A percentile compares a stretch with the other conserved stretches of the same genome.
These are phyloP conservation scores for Neofusicoccum kwambonambiense DNA, from an alignment of 2,329 filamentous ascomycete genomes.

Conservation along the genomic window DNA sequence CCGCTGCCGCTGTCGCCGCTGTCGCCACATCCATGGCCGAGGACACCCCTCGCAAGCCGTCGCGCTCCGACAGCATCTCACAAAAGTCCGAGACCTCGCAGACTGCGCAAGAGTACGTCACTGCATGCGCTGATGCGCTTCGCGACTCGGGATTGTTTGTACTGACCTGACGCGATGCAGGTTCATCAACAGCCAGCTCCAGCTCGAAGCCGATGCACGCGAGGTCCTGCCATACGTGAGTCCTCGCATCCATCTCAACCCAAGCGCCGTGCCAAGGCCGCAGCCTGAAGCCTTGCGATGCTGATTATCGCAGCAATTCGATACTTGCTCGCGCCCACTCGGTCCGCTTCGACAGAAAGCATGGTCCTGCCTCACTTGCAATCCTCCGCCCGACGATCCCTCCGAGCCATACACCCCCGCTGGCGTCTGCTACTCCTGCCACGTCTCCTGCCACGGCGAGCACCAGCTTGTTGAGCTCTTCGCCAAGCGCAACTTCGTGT, in stretches of 20 bases:
- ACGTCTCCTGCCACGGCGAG: constrained; percentile 93
- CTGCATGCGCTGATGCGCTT: not conserved
- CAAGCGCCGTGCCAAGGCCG: constrained; percentile 12
- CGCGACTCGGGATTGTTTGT: constrained; percentile 21
- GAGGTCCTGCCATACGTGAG: constrained; percentile 90
- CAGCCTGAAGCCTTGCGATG: not conserved
- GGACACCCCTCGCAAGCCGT: not conserved
- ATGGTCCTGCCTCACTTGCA: constrained; percentile 93
- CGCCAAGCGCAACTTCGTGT: constrained; percentile 90
- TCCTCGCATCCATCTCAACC: not conserved
- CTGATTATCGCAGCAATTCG: constrained; percentile 68
- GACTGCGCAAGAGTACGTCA: constrained; percentile 50
- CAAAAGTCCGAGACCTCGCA: constrained; percentile 53
- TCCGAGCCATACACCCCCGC: constrained; percentile 68
- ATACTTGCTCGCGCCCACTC: constrained; percentile 86
- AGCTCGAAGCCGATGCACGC: constrained; percentile 89
- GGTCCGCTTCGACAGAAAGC: constrained; percentile 83
- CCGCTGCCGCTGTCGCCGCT: not conserved
- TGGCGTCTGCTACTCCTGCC: constrained; percentile 94
- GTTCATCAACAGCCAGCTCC: constrained; percentile 85
- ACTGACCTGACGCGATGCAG: constrained; percentile 42
- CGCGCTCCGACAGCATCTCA: constrained; percentile 39
- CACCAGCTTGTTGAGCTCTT: constrained; percentile 95
- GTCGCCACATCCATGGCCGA: not conserved
- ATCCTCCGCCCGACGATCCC: constrained; percentile 67